These are phyloP conservation scores for Candida easanensis DNA, from an alignment of 805 yeast genomes.

Conservation along the genomic window DNA sequence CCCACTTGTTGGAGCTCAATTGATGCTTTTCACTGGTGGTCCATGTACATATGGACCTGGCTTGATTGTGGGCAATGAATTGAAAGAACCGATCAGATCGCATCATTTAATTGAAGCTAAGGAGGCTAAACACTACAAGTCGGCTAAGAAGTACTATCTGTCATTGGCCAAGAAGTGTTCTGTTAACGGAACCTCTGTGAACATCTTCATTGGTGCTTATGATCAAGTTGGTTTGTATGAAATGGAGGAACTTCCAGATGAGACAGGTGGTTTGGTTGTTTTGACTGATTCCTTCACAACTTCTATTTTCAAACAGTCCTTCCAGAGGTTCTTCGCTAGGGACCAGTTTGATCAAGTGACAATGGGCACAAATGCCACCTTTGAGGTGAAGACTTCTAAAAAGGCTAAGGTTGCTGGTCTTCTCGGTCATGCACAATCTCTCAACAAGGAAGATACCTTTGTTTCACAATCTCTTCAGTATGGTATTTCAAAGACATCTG, in stretches of 20 bases:
- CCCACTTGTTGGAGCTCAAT: slow-evolving; percentile 51
- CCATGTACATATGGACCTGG: slow-evolving; percentile 70
- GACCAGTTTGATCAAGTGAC: slow-evolving; percentile 37
- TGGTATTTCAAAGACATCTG: slow-evolving; percentile 52
- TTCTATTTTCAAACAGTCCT: slow-evolving; percentile 89
- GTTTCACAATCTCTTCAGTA: slow-evolving; percentile 23
- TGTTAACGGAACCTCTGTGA: slow-evolving; percentile 50
- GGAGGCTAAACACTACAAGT: slow-evolving; percentile 38
- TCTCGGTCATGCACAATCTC: slow-evolving; percentile 59
- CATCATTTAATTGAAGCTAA: slow-evolving; percentile 58
- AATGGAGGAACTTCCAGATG: slow-evolving; percentile 81
- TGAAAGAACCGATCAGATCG: slow-evolving; percentile 64
- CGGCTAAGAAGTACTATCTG: slow-evolving; percentile 46
- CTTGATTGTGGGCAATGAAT: slow-evolving; percentile 47
- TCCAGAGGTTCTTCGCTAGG: slow-evolving; percentile 54
- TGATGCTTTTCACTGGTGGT: slow-evolving; percentile 57
- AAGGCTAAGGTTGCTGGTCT: slow-evolving; percentile 57
- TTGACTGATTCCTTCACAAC: slow-evolving; percentile 93
- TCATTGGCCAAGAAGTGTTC: slow-evolving; percentile 47
- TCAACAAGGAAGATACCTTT: slow-evolving; percentile 30
- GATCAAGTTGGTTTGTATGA: slow-evolving; percentile 92
- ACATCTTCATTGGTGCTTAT: slow-evolving; percentile 61
- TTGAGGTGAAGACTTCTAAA: slow-evolving; percentile 50
- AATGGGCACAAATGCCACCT: slow-evolving; percentile 57
- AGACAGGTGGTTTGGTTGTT: slow-evolving; percentile 87